Percentiles rank a stretch among this genome's conserved stretches.
phyloP scores from a whole-genome alignment of 371 early-diverging fungal genomes.

The Syncephalastrum monosporum region DNA sequence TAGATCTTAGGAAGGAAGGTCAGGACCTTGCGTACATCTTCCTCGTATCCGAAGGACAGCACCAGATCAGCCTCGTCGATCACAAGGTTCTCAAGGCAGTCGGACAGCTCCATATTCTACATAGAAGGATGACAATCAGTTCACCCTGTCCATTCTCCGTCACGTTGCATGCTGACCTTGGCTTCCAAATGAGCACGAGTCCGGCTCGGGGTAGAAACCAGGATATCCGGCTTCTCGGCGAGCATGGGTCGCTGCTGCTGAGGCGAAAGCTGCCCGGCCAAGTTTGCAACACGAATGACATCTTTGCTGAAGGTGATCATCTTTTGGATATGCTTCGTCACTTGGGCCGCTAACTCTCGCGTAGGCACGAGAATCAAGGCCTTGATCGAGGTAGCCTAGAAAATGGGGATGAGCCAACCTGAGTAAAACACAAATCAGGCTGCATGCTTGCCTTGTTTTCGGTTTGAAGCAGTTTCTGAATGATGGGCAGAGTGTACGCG shows the following conservation, averaged over 20 bases:
- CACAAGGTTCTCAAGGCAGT: conserved; percentile 77
- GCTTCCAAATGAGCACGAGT: conserved; percentile 71
- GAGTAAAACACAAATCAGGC: too few species aligned
- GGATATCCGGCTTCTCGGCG: conserved; percentile 81
- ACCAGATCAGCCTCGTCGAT: conserved; percentile 97
- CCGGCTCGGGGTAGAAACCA: conserved; percentile 84
- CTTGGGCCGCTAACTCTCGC: conserved; percentile 94
- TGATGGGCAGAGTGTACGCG: conserved; percentile 93
- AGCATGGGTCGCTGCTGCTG: conserved; percentile 74
- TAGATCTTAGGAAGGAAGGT: conserved; percentile 77
- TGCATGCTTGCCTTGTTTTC: conserved; percentile 52
- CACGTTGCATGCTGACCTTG: conserved; percentile 21
- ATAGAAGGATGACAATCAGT: background rate
- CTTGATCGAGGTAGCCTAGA: conserved; percentile 24
- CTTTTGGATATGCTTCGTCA: conserved; percentile 71
- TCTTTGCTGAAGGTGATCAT: conserved; percentile 73
- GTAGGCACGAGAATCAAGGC: conserved; percentile 92
- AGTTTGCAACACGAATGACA: conserved; percentile 65
- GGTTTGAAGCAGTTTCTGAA: conserved; percentile 82
- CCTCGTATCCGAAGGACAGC: conserved; percentile 89
- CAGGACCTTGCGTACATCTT: conserved; percentile 74
- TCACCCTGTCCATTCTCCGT: background rate
- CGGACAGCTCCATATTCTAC: conserved; percentile 57
- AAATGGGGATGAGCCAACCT: too few species aligned
- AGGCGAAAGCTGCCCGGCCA: conserved; percentile 66